A percentile compares a stretch with the other conserved stretches of the same genome.
Conservation (phyloP, 2,329 filamentous ascomycete species). For the Clarireedia hainanense region DNA sequence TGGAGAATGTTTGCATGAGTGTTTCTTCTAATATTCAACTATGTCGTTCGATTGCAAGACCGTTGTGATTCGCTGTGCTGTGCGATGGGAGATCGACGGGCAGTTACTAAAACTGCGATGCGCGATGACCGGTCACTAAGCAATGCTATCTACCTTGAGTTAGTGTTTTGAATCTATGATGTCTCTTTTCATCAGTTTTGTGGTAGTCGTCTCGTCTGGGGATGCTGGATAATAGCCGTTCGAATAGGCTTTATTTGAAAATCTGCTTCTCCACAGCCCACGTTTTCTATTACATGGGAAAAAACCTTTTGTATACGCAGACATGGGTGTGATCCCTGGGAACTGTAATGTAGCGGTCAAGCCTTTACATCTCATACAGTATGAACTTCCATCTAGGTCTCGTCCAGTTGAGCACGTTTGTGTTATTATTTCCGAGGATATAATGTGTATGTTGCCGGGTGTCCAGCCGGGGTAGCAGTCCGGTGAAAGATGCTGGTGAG, state of each 20-base stretch:
- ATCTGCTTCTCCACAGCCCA: background rate
- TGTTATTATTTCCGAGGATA: background rate
- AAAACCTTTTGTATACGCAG: background rate
- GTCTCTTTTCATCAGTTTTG: background rate
- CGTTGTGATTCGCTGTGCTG: too few relatives aligned
- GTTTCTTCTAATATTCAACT: too few relatives aligned
- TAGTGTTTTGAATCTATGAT: too few relatives aligned
- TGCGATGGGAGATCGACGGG: too few relatives aligned
- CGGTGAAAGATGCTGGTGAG: background rate
- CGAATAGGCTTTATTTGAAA: background rate
- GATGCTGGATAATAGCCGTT: background rate
- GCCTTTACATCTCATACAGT: background rate
- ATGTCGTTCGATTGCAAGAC: too few relatives aligned
- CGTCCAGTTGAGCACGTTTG: background rate
- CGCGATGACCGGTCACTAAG: background rate
- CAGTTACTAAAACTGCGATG: too few relatives aligned
- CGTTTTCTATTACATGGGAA: background rate
- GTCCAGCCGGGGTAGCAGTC: background rate
- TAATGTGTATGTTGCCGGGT: background rate
- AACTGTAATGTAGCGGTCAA: conserved; percentile 8
- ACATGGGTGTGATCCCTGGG: background rate
- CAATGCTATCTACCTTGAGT: background rate
- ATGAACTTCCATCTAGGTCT: background rate
- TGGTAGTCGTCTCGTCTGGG: background rate
- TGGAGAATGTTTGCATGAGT: too few relatives aligned